Evolutionary conservation across 2,329 filamentous ascomycete genomes (phyloP).

Genomic region (Sordariomycetes sp.): DNA sequence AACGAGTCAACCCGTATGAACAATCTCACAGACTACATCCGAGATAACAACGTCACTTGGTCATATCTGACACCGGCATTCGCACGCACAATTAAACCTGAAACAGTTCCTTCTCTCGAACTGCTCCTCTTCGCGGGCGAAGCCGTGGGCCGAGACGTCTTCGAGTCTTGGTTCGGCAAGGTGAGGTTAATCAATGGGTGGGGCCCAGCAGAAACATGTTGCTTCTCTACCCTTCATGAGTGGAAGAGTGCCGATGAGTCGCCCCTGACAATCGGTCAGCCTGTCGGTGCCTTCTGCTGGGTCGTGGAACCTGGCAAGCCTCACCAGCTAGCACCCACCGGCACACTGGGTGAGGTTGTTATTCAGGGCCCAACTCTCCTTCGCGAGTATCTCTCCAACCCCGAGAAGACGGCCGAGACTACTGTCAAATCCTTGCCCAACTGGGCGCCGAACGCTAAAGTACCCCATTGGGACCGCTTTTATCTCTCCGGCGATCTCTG

Average conservation of each 20-base stretch:
- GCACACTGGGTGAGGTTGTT: slow-evolving; percentile 8
- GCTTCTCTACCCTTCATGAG: slow-evolving; percentile 6
- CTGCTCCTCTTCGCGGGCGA: slow-evolving; percentile 7
- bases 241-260: slow-evolving; percentile 1
- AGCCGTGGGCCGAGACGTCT: slow-evolving; percentile 5
- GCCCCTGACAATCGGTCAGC: slow-evolving; percentile 5
- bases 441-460: slow-evolving; percentile 4
- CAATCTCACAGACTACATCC: background rate
- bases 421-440: background rate
- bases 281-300: slow-evolving; percentile 7
- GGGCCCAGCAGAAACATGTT: slow-evolving; percentile 8
- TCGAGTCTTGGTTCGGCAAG: slow-evolving; percentile 5
- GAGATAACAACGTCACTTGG: slow-evolving; percentile 2
- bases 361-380: slow-evolving; percentile 28
- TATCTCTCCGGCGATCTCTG: slow-evolving; percentile 1
- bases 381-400: slow-evolving; percentile 34
- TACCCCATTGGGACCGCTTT: background rate
- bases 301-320: slow-evolving; percentile 7
- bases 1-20: slow-evolving; percentile 1
- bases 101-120: background rate
- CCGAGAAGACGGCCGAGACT: slow-evolving; percentile 15
- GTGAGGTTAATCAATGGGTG: slow-evolving; percentile 6
- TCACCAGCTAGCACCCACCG: slow-evolving; percentile 5
- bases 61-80: slow-evolving; percentile 2
- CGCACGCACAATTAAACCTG: slow-evolving; percentile 3